Percentiles rank a stretch among this genome's conserved stretches.
phyloP scores from a whole-genome alignment of 106 monocot species.

The Apostasia ramifera region DNA sequence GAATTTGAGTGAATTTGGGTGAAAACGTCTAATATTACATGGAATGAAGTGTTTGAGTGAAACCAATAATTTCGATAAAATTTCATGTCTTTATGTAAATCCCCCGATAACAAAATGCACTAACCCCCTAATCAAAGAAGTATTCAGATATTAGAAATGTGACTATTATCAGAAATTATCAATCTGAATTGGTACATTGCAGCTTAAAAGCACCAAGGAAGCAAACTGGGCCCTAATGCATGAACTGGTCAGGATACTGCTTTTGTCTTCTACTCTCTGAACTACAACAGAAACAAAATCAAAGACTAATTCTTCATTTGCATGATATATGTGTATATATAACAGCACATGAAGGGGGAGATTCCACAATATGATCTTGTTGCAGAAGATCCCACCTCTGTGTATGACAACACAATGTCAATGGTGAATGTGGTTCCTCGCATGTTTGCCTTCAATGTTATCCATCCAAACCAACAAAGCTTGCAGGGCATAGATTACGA shows the following conservation, averaged over 20 bases:
- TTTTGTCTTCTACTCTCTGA: neutral
- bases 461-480: conserved; percentile 12
- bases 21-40: no score
- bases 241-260: conserved; percentile 14
- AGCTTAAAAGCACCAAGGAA: conserved; percentile 20
- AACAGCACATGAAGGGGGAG: conserved; percentile 20
- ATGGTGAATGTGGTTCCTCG: conserved; percentile 1
- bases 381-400: conserved; percentile 1
- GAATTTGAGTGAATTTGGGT: no score
- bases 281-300: neutral
- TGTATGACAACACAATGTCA: neutral
- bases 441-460: conserved; percentile 9
- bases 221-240: conserved; percentile 11
- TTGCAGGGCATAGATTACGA: conserved; percentile 7
- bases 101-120: no score
- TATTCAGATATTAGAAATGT: no score
- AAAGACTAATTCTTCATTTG: neutral
- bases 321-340: neutral
- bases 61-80: no score
- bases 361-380: conserved; percentile 4
- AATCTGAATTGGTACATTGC: neutral
- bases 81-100: no score
- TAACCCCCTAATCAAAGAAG: no score
- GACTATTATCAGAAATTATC: no score
- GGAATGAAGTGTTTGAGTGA: no score